Conservation (phyloP, 1,139 yeast genomes). For the Wickerhamiella pararugosa region DNA sequence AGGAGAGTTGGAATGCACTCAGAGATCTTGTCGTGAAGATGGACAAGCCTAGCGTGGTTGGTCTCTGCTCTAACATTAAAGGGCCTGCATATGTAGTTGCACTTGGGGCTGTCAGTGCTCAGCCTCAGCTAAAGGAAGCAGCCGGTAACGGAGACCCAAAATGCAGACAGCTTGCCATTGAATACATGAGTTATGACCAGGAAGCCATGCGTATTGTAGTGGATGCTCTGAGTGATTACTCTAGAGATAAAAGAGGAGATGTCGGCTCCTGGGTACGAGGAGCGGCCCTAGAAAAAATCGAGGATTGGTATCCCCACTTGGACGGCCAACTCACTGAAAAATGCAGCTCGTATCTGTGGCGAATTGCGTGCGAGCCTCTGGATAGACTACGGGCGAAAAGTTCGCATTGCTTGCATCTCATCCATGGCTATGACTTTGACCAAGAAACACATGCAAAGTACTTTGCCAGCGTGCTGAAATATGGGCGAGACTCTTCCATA, state of each 20-base stretch:
- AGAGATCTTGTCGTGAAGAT: neutral
- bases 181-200: neutral
- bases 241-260: slow-evolving; percentile 28
- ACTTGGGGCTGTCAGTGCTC: neutral
- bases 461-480: neutral
- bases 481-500: neutral
- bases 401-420: neutral
- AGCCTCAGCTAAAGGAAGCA: slow-evolving; percentile 1
- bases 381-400: slow-evolving; percentile 25
- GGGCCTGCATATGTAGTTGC: slow-evolving; percentile 3
- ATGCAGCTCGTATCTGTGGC: slow-evolving; percentile 29
- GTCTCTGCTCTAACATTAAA: too few relatives aligned
- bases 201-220: slow-evolving; percentile 10
- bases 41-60: neutral
- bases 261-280: slow-evolving; percentile 54
- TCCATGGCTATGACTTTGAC: neutral
- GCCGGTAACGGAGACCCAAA: slow-evolving; percentile 8
- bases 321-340: slow-evolving; percentile 3
- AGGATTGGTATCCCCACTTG: slow-evolving; percentile 13
- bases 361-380: slow-evolving; percentile 41
- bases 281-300: slow-evolving; percentile 30
- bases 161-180: slow-evolving; percentile 11
- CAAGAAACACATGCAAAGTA: slow-evolving; percentile 1
- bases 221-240: slow-evolving; percentile 23
- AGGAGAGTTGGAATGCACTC: neutral